Conservation (phyloP, 75 land plant species). For the Cunninghamia lanceolata region DNA sequence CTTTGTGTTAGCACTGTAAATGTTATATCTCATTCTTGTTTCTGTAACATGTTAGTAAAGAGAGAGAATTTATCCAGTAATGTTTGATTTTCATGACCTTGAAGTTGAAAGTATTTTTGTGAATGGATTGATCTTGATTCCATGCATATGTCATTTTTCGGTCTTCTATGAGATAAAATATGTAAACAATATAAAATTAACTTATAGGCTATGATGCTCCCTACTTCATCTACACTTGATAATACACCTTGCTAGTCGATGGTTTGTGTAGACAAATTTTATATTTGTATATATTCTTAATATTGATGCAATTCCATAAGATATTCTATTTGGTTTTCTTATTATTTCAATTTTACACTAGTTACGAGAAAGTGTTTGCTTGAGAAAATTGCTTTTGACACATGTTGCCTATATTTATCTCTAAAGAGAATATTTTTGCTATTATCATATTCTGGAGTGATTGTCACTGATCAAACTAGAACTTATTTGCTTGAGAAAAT, state of each 20-base stretch:
- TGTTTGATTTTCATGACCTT: not conserved
- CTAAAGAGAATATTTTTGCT: not conserved
- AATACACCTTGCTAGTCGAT: not conserved
- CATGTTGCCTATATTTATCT: not conserved
- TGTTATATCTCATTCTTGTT: not conserved
- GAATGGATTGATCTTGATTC: not conserved
- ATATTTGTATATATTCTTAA: not conserved
- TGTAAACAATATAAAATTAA: not conserved
- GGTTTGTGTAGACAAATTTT: not conserved
- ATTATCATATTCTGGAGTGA: not conserved
- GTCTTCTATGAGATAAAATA: not conserved
- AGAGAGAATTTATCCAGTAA: not conserved
- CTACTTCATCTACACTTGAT: not conserved
- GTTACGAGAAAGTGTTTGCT: not conserved
- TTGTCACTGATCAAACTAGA: not conserved
- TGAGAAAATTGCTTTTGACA: not conserved
- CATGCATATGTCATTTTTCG: not conserved
- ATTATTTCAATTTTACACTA: not conserved
- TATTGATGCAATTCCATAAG: not conserved
- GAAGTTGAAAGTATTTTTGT: not conserved
- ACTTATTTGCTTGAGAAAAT: slow-evolving; percentile 1
- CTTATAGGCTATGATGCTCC: not conserved
- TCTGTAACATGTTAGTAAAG: not conserved
- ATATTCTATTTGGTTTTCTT: not conserved
- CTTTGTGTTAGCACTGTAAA: not conserved